Conservation (phyloP, 805 yeast species). For the Yarrowia phangngaensis region DNA sequence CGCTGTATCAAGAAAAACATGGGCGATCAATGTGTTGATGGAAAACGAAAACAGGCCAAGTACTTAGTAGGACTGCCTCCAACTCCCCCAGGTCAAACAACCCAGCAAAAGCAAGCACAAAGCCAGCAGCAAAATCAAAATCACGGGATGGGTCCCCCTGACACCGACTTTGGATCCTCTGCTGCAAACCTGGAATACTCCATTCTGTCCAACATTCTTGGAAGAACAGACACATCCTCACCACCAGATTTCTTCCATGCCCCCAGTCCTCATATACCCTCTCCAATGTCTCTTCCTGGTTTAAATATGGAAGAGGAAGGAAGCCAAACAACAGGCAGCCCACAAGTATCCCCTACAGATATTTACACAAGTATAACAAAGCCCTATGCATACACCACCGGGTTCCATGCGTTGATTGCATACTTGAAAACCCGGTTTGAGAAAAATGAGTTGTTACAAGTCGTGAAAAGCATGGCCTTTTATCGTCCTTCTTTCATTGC, state of each 20-base stretch:
- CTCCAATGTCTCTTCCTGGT: slow-evolving; percentile 8
- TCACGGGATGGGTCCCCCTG: slow-evolving; percentile 10
- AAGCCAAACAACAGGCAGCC: slow-evolving; percentile 4
- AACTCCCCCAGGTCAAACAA: slow-evolving; percentile 4
- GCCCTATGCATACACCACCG: slow-evolving; percentile 59
- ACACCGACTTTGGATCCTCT: slow-evolving; percentile 38
- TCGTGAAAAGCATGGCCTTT: slow-evolving; percentile 46
- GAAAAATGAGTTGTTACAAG: slow-evolving; percentile 38
- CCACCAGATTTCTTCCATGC: slow-evolving; percentile 26
- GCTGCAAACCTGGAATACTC: slow-evolving; percentile 42
- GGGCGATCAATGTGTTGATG: slow-evolving; percentile 68
- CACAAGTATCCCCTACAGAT: slow-evolving; percentile 34
- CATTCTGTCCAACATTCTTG: slow-evolving; percentile 38
- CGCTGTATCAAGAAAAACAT: slow-evolving; percentile 67
- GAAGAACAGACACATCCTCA: slow-evolving; percentile 20
- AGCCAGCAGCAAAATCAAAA: background rate
- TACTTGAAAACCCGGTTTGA: slow-evolving; percentile 53
- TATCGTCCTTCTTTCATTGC: slow-evolving; percentile 70
- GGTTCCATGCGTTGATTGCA: slow-evolving; percentile 56
- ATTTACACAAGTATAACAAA: slow-evolving; percentile 68
- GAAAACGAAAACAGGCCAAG: slow-evolving; percentile 72
- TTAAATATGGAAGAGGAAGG: slow-evolving; percentile 27
- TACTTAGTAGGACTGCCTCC: slow-evolving; percentile 61
- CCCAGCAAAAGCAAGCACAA: slow-evolving; percentile 6
- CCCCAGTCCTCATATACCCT: slow-evolving; percentile 17